Conservation (phyloP, 1,284 basidiomycete genomes). For the Butyriboletus appendiculatus region DNA sequence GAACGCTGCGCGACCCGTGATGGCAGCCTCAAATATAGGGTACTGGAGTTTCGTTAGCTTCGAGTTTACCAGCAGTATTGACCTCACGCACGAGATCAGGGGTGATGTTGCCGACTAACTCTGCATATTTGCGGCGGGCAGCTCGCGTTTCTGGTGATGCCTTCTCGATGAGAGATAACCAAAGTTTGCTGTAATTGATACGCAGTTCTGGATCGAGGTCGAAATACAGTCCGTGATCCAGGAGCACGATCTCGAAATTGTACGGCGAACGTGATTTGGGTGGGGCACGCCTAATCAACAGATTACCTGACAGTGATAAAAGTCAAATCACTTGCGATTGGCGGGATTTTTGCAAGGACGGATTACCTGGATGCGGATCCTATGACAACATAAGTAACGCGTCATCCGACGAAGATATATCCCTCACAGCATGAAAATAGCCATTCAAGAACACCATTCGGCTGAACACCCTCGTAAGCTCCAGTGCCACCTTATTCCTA, state of each 20-base stretch:
- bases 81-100: slow-evolving; percentile 69
- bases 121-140: slow-evolving; percentile 82
- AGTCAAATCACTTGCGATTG: neutral
- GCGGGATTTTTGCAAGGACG: neutral
- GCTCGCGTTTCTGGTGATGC: slow-evolving; percentile 63
- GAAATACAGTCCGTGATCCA: slow-evolving; percentile 94
- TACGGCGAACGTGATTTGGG: slow-evolving; percentile 71
- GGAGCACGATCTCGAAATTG: slow-evolving; percentile 92
- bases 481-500: slow-evolving; percentile 90
- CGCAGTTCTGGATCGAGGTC: slow-evolving; percentile 81
- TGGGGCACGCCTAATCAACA: slow-evolving; percentile 83
- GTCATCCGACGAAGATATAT: neutral
- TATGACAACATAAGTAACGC: slow-evolving; percentile 29
- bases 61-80: neutral
- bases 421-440: slow-evolving; percentile 80
- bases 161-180: slow-evolving; percentile 83
- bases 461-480: slow-evolving; percentile 88
- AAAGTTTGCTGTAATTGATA: slow-evolving; percentile 79
- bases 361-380: slow-evolving; percentile 75
- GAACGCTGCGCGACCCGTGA: slow-evolving; percentile 66
- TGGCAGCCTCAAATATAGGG: slow-evolving; percentile 85
- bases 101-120: slow-evolving; percentile 87
- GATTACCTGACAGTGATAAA: slow-evolving; percentile 62
- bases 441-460: slow-evolving; percentile 98
- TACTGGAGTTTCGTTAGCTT: slow-evolving; percentile 49